Evolutionary conservation across 176 grass and related monocot genomes (phyloP), one percentile per base, ranked within the genome.

Genomic region (Chrysopogon serrulatus): DNA sequence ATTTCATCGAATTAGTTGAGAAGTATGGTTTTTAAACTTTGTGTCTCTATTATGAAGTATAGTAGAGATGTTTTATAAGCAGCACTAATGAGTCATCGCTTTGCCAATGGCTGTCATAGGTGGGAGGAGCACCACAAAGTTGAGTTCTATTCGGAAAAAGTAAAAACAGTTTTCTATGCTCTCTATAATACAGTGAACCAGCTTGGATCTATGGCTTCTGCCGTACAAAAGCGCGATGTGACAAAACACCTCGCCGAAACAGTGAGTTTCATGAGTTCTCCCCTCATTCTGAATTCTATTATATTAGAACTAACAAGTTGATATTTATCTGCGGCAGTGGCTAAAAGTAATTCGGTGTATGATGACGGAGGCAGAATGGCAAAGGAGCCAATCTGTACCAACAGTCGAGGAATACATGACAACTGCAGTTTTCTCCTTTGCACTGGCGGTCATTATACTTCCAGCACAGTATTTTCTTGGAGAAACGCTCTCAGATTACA

Each of bases 361-460:
- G 93, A 90, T 92, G 93, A 70, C 32, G 2, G 93, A 95, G n/a
- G 77, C 87, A 73, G 86, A 87, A 74, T 95, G 93, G 93, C 56
- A 59, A 48, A 76, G 69, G 19, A 90, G 47, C 32, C 81, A 90
- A 68, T n/a, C 65, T 77, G 80, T 88, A 60, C 93, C 93, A 40
- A 81, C 81, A 51, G 2, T 68, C 32, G 90, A 90, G 70, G 87
- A 95, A 73, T 95, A 95, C 49, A 84, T 95, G 81, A 10, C 0
- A 79, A 95, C 92, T 83, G 90, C 87, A 68, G 27, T 35, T 32
- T 51, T 88, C 61, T 90, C 93, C 2, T 90, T 95, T 66, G 93
- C 87, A 71, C 65, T 92, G 45, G 93, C 85, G 6, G 90, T 87
- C 1, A 90, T 92, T 78, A 84, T 95, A 36, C 90, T 92, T 18